These are phyloP conservation scores for Hibiscus tridactylites DNA, from an alignment of 345 rosid genomes.

Conservation along the genomic window DNA sequence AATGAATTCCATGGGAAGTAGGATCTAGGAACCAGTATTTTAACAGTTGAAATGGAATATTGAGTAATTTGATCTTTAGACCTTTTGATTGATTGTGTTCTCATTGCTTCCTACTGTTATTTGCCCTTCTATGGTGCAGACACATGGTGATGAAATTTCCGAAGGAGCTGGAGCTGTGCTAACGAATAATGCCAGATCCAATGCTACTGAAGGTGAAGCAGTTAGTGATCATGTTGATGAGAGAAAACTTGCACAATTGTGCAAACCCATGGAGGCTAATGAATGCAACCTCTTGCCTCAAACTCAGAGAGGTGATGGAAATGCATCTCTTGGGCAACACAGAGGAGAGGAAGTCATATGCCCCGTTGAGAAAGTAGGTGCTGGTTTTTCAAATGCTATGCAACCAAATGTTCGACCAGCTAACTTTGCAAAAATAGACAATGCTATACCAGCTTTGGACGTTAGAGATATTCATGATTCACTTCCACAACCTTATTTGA, in stretches of 20 bases:
- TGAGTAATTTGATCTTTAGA: not conserved
- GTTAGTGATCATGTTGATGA: conserved; percentile 28
- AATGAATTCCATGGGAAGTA: not conserved
- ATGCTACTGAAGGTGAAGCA: conserved; percentile 29
- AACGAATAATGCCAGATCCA: conserved; percentile 26
- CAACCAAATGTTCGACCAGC: conserved; percentile 16
- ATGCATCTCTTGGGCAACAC: conserved; percentile 26
- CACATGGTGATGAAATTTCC: conserved; percentile 31
- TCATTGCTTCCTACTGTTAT: conserved; percentile 6
- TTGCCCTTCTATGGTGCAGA: conserved; percentile 20
- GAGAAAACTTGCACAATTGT: conserved; percentile 37
- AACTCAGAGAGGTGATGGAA: conserved; percentile 29
- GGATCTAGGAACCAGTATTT: not conserved
- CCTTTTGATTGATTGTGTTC: not conserved
- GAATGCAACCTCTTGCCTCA: conserved; percentile 41
- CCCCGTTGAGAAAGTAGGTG: conserved; percentile 27
- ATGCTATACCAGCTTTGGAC: conserved; percentile 35
- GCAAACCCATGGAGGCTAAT: conserved; percentile 36
- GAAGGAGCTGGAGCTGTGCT: conserved; percentile 35
- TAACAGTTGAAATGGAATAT: not conserved
- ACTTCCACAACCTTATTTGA: conserved; percentile 53
- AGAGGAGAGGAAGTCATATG: conserved; percentile 36
- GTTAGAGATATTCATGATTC: conserved; percentile 43
- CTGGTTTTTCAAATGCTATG: conserved; percentile 23
- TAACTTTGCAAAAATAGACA: conserved; percentile 28